Percentiles rank a stretch among this genome's conserved stretches.
phyloP scores from a whole-genome alignment of 208 protist genomes.

The Phytomonas sp. region DNA sequence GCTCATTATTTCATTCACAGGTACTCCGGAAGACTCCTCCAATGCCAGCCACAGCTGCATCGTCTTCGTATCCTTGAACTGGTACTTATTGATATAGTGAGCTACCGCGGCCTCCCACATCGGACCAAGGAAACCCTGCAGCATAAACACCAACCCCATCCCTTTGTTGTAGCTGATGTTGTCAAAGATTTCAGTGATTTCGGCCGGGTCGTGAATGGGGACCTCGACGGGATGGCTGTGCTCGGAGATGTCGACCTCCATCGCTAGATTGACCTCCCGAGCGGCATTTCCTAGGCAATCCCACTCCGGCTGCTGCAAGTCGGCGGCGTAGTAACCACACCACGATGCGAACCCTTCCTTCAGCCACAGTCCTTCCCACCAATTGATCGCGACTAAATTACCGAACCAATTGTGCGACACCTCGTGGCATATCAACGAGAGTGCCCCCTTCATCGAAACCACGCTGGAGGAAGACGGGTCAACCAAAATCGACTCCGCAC shows the following conservation, averaged over 20 bases:
- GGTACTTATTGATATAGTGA: constrained; percentile 90
- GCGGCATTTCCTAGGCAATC: constrained; percentile 75
- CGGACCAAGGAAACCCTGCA: constrained; percentile 84
- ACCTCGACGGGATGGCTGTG: constrained; percentile 96
- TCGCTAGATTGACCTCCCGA: constrained; percentile 42
- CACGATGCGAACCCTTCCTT: constrained; percentile 99
- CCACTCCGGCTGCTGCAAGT: constrained; percentile 84
- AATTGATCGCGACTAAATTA: constrained; percentile 98
- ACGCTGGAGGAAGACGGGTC: constrained; percentile 56
- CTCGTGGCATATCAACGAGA: constrained; percentile 93
- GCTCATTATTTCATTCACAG: constrained; percentile 83
- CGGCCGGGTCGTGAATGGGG: constrained; percentile 73
- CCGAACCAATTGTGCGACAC: constrained; percentile 97
- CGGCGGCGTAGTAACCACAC: constrained; percentile 85
- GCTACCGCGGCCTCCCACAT: constrained; percentile 84
- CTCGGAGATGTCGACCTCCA: constrained; percentile 87
- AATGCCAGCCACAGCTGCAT: constrained; percentile 93
- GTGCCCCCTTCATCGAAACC: constrained; percentile 59
- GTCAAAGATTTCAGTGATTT: constrained; percentile 98
- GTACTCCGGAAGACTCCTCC: constrained; percentile 68
- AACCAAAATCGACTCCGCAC: constrained; percentile 86
- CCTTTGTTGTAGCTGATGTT: constrained; percentile 95
- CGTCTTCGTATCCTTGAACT: constrained; percentile 89
- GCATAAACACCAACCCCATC: constrained; percentile 91
- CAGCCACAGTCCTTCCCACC: constrained; percentile 98